Percentiles rank a stretch among this genome's conserved stretches.
phyloP scores from a whole-genome alignment of 441 rosid species.

The Raphanus hybrid region DNA sequence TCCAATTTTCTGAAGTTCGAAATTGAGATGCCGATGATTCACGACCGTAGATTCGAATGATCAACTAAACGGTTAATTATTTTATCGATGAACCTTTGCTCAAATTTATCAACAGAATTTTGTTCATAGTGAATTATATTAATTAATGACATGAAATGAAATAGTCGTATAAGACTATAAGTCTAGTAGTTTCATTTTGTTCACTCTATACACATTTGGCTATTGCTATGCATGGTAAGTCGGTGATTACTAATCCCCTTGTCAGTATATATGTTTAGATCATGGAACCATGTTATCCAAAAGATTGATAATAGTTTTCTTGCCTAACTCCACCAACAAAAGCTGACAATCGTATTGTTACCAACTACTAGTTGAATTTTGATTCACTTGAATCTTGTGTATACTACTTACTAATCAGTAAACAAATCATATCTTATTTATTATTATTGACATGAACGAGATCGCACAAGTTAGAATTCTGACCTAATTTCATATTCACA shows the following conservation, averaged over 20 bases:
- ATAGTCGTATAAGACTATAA: neutral
- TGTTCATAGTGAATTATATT: too few relatives aligned
- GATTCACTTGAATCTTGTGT: slow-evolving; percentile 26
- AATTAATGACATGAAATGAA: neutral
- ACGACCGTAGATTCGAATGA: slow-evolving; percentile 15
- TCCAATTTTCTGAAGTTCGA: neutral
- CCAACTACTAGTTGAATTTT: slow-evolving; percentile 31
- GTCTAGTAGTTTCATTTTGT: neutral
- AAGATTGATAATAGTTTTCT: slow-evolving; percentile 20
- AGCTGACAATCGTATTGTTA: neutral
- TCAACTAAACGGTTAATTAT: neutral
- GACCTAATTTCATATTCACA: slow-evolving; percentile 19
- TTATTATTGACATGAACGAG: neutral
- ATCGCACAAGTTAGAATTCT: slow-evolving; percentile 10
- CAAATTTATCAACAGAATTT: neutral
- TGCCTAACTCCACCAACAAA: slow-evolving; percentile 31
- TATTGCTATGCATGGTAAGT: neutral
- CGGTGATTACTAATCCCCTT: slow-evolving; percentile 2
- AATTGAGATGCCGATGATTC: slow-evolving; percentile 2
- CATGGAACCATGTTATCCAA: slow-evolving; percentile 16
- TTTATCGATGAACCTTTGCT: neutral
- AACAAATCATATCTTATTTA: neutral
- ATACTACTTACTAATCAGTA: neutral
- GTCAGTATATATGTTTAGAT: slow-evolving; percentile 16
- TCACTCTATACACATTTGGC: slow-evolving; percentile 18